phyloP scores from a whole-genome alignment of 2,329 filamentous ascomycete species.

The Arthroderma sp. region DNA sequence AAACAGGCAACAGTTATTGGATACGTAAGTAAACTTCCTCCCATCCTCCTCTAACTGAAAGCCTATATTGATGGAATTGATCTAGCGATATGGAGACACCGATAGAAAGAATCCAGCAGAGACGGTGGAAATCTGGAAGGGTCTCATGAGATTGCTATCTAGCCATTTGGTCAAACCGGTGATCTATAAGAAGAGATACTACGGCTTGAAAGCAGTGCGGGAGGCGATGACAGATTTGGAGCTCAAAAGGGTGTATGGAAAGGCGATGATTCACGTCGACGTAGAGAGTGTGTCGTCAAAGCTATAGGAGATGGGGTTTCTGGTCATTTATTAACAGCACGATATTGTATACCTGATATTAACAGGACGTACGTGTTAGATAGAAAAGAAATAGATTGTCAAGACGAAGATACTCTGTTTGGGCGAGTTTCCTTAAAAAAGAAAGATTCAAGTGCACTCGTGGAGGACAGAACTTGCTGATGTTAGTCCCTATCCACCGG shows the following conservation, averaged over 20 bases:
- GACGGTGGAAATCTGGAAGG: slow-evolving; percentile 38
- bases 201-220: slow-evolving; percentile 38
- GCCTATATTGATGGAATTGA: too few species aligned
- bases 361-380: too few species aligned
- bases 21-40: slow-evolving; percentile 22
- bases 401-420: too few species aligned
- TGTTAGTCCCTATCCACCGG: too few species aligned
- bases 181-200: slow-evolving; percentile 37
- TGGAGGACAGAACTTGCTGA: too few species aligned
- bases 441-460: too few species aligned
- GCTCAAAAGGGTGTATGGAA: slow-evolving; percentile 40
- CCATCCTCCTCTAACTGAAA: neutral
- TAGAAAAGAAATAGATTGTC: too few species aligned
- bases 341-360: too few species aligned
- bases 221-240: slow-evolving; percentile 40
- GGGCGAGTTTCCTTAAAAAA: too few species aligned
- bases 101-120: slow-evolving; percentile 37
- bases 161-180: slow-evolving; percentile 38
- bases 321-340: too few species aligned
- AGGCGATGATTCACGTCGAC: slow-evolving; percentile 39
- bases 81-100: slow-evolving; percentile 42
- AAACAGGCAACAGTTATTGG: slow-evolving; percentile 42
- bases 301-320: neutral
- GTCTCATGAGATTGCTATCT: slow-evolving; percentile 37
- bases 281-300: neutral